Conservation (phyloP, 2,329 filamentous ascomycete genomes). For the Rhinocladiella similis region DNA sequence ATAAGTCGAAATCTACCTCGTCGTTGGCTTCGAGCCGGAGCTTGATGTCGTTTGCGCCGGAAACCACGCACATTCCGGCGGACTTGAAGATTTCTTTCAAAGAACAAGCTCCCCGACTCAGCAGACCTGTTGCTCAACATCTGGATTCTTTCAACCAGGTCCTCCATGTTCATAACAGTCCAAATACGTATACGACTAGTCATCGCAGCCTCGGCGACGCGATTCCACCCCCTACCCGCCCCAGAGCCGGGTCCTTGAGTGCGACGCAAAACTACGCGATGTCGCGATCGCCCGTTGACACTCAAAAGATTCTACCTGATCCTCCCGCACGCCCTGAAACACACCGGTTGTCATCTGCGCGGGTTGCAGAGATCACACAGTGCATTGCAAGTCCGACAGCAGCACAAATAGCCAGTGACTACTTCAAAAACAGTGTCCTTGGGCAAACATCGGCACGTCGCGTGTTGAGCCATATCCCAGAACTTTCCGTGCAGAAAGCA, state of each 20-base stretch:
- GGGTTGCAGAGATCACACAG: constrained; percentile 10
- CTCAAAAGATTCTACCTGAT: constrained; percentile 15
- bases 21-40: constrained; percentile 16
- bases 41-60: constrained; percentile 13
- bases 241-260: constrained; percentile 17
- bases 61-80: background rate
- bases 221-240: constrained; percentile 1
- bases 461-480: constrained; percentile 24
- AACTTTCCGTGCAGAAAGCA: constrained; percentile 9
- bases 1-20: constrained; percentile 7
- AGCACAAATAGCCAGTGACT: constrained; percentile 19
- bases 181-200: constrained; percentile 8
- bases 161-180: constrained; percentile 1
- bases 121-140: constrained; percentile 3
- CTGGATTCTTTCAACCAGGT: background rate
- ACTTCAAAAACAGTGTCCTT: constrained; percentile 18
- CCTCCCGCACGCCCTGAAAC: constrained; percentile 4
- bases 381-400: constrained; percentile 16
- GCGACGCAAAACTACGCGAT: constrained; percentile 7
- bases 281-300: constrained; percentile 7
- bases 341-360: constrained; percentile 1
- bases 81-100: constrained; percentile 18
- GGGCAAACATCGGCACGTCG: constrained; percentile 20
- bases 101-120: constrained; percentile 10
- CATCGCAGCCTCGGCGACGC: background rate